phyloP scores from a whole-genome alignment of 75 land plant species.

The Ceratopteris richardii region DNA sequence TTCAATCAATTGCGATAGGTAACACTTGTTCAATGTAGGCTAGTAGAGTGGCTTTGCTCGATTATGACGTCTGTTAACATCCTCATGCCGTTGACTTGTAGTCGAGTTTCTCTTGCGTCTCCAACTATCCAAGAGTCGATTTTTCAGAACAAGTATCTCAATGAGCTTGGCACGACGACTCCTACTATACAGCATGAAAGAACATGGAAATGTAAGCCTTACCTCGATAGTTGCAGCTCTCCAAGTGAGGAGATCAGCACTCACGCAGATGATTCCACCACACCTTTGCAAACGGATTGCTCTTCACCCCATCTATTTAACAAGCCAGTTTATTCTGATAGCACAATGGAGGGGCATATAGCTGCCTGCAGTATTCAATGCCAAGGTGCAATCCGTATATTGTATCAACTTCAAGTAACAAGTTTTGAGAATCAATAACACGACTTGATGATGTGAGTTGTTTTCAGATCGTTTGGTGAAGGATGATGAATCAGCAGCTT shows the following conservation, averaged over 20 bases:
- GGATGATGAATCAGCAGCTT: neutral
- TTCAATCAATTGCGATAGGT: neutral
- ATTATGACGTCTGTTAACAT: neutral
- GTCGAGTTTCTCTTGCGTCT: neutral
- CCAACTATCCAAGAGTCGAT: neutral
- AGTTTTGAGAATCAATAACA: too few species aligned
- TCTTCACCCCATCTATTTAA: neutral
- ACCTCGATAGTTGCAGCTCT: neutral
- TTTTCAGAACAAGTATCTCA: neutral
- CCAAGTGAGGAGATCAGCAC: neutral
- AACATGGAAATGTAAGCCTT: neutral
- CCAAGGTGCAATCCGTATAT: too few species aligned
- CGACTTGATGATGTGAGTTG: too few species aligned
- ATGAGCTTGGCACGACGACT: neutral
- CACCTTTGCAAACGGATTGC: neutral
- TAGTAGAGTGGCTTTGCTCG: neutral
- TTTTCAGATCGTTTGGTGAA: neutral
- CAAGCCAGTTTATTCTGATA: neutral
- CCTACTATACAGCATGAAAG: conserved; percentile 1
- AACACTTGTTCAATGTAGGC: neutral
- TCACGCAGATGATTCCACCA: neutral
- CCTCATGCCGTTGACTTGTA: neutral
- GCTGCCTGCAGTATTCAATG: too few species aligned
- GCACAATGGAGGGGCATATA: too few species aligned
- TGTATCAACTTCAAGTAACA: too few species aligned